Base-by-base conservation (phyloP, 2,329 filamentous ascomycete species). In the Coniochaeta pulveracea region DNA sequence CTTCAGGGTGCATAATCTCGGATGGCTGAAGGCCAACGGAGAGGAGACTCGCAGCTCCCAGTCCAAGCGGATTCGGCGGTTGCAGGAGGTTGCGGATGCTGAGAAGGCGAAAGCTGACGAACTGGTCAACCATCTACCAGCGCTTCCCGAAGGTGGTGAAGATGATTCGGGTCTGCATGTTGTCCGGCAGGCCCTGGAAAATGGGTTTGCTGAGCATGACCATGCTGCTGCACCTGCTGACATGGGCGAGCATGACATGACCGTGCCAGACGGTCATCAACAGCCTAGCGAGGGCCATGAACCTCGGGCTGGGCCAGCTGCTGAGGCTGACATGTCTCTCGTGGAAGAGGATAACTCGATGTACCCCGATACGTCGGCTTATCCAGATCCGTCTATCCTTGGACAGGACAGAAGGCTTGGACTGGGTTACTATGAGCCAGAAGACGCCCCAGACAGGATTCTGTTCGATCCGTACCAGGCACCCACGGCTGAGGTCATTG, bases 1-100 rank as follows among this genome's bases (percentile, higher is more conserved):
- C 51, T 95, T 95, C 55, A 77, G 83, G 17, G 67, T 84, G 25
- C 89, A 93, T 34, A 98, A 98, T 51, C 63, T 93, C 17, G 72
- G 70, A 26, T 95, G 86, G 85, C 61, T 96, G 30, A 73, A 72
- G 48, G 69, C 63, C 9, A 56, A 60, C 11, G 72, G 71, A 10
- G 72, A 76, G 37, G 69, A 73, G 38, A 64, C 66, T 37, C 66
- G 72, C 16, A 73, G 64, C 44, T 65, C 67, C 30, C 61, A 72
- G 40, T 72, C 66, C 45, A 67, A 63, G 36, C 61, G 71, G 10
- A 75, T 76, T 66, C 66, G 69, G 51, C 55, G 61, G 12, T 48
- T 76, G n/a, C 58, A 64, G 35, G 58, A 72, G 38, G 62, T 72
- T 40, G 72, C 72, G 4, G 66, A 73, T 19, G 65, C 61, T 12